Evolutionary conservation across 768 basidiomycete species (phyloP).

Genomic region (Dacryopinax spathularia): DNA sequence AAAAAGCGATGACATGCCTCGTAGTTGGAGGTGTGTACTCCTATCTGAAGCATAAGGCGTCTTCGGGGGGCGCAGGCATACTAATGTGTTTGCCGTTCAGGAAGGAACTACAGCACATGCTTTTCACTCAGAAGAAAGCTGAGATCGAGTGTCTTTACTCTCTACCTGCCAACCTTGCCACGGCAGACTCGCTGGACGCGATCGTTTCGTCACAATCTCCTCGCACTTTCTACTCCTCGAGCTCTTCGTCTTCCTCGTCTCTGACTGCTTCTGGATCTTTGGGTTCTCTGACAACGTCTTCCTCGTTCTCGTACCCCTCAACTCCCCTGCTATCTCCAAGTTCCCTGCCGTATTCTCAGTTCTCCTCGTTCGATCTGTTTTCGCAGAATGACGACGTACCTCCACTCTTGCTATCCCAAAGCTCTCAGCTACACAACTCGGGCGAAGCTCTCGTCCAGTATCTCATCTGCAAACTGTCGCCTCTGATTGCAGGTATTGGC

Average conservation of each 20-base stretch:
- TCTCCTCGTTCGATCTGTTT: neutral
- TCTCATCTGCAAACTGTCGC: neutral
- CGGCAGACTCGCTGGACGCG: no score
- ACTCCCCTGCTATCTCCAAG: neutral
- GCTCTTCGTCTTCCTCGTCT: neutral
- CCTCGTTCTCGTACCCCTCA: neutral
- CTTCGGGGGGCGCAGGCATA: neutral
- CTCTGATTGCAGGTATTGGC: neutral
- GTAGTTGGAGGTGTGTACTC: neutral
- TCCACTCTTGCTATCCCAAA: neutral
- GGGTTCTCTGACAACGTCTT: neutral
- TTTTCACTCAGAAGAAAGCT: neutral
- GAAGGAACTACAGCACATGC: neutral
- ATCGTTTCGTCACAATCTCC: neutral
- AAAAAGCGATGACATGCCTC: neutral
- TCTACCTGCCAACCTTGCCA: no score
- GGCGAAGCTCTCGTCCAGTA: neutral
- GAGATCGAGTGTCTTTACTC: neutral
- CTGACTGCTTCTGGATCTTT: neutral
- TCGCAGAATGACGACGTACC: neutral
- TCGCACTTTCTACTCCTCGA: neutral
- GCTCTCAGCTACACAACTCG: neutral
- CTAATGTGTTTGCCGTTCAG: neutral
- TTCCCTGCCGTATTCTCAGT: neutral
- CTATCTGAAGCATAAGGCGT: neutral